phyloP scores from a whole-genome alignment of 495 filamentous ascomycete genomes.

The Aspergillus cavernicola region DNA sequence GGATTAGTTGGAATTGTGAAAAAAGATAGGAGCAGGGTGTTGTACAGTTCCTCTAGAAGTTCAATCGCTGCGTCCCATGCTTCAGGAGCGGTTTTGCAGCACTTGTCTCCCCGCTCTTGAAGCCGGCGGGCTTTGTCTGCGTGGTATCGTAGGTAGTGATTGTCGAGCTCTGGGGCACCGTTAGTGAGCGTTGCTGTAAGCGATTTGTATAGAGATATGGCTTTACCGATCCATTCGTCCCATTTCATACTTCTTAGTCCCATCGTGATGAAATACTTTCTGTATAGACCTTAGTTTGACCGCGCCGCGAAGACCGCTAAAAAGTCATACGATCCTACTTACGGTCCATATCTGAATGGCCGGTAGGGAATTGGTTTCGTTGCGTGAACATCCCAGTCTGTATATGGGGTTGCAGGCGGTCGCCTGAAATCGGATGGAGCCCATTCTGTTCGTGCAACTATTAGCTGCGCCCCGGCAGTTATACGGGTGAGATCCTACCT shows the following conservation, averaged over 20 bases:
- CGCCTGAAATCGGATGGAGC: slow-evolving; percentile 62
- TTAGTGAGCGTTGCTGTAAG: slow-evolving; percentile 7
- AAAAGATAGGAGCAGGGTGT: not conserved
- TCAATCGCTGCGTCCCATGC: slow-evolving; percentile 77
- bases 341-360: slow-evolving; percentile 78
- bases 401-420: slow-evolving; percentile 63
- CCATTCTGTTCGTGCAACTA: slow-evolving; percentile 55
- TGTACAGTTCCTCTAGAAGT: slow-evolving; percentile 69
- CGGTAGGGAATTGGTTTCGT: slow-evolving; percentile 82
- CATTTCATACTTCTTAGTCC: slow-evolving; percentile 74
- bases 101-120: slow-evolving; percentile 63
- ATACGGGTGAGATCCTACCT: slow-evolving; percentile 22
- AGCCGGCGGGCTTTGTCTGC: slow-evolving; percentile 70
- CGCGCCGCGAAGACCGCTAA: not conserved
- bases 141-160: slow-evolving; percentile 74
- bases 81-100: slow-evolving; percentile 67
- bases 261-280: slow-evolving; percentile 75
- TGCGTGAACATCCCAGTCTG: slow-evolving; percentile 64
- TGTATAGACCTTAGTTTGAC: not conserved
- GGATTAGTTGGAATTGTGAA: not conserved
- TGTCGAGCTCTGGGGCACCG: slow-evolving; percentile 63
- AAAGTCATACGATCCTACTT: slow-evolving; percentile 12
- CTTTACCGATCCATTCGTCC: slow-evolving; percentile 73
- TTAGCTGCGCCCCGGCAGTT: not conserved
- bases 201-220: not conserved